phyloP scores from a whole-genome alignment of 306 rosid genomes.

The Coriaria nepalensis region DNA sequence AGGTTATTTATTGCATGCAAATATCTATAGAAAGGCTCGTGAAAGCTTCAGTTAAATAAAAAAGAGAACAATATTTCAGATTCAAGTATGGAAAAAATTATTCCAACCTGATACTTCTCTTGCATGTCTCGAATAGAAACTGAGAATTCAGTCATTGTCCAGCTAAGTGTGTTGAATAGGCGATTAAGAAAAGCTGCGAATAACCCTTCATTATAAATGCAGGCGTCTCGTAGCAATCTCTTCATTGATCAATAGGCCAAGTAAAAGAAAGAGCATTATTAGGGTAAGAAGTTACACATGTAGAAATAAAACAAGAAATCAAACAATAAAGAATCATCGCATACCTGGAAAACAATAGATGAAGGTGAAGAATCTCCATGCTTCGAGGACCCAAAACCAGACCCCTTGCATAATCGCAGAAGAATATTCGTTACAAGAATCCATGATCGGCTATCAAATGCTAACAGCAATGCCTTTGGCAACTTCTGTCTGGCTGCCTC shows the following conservation, averaged over 20 bases:
- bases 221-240: constrained; percentile 75
- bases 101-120: constrained; percentile 68
- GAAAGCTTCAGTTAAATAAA: no score
- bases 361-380: constrained; percentile 85
- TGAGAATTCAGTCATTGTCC: constrained; percentile 98
- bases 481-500: constrained; percentile 67
- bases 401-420: constrained; percentile 81
- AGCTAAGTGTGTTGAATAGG: constrained; percentile 83
- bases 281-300: constrained; percentile 19
- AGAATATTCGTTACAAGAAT: constrained; percentile 85
- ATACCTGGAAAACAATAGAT: constrained; percentile 72
- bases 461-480: constrained; percentile 76
- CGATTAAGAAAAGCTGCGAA: constrained; percentile 96
- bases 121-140: constrained; percentile 93
- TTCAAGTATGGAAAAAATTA: background rate
- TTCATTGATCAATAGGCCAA: constrained; percentile 27
- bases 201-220: constrained; percentile 54
- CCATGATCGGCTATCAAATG: constrained; percentile 97
- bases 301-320: background rate
- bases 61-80: no score
- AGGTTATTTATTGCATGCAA: no score
- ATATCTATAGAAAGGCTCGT: background rate
- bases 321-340: background rate
- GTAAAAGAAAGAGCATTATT: constrained; percentile 1
- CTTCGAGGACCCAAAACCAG: constrained; percentile 81